phyloP scores from a whole-genome alignment of 306 rosid species.

The Astragalus glycyphyllos region DNA sequence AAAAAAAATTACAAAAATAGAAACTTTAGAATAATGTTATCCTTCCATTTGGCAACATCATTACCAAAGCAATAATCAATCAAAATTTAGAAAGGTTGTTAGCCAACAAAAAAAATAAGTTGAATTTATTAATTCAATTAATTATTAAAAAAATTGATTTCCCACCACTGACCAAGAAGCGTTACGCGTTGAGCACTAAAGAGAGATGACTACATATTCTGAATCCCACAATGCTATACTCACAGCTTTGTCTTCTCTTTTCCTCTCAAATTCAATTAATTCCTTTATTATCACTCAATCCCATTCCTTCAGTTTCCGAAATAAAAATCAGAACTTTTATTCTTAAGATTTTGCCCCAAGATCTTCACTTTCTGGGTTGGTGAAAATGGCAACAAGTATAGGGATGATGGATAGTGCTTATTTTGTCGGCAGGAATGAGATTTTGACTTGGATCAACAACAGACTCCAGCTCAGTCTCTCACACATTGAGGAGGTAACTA shows the following conservation, averaged over 20 bases:
- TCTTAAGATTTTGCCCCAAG: constrained; percentile 4
- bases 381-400: constrained; percentile 78
- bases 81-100: background rate
- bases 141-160: constrained; percentile 14
- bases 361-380: constrained; percentile 4
- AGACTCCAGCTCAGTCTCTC: constrained; percentile 87
- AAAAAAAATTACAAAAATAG: background rate
- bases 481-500: constrained; percentile 83
- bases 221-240: background rate
- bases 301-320: background rate
- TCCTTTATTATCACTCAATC: background rate
- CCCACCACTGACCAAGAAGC: constrained; percentile 24
- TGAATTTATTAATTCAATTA: constrained; percentile 1
- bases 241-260: constrained; percentile 8
- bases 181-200: background rate
- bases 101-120: too few species aligned
- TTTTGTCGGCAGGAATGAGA: constrained; percentile 95
- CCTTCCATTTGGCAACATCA: background rate
- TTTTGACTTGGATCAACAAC: constrained; percentile 89
- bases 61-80: background rate
- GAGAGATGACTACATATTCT: constrained; percentile 23
- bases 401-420: constrained; percentile 97
- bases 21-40: background rate
- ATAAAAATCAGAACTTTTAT: constrained; percentile 8
- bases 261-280: constrained; percentile 13